Evolutionary conservation across 768 basidiomycete species (phyloP), one percentile per base, ranked within the genome.

Genomic region (Mycena latifolia): DNA sequence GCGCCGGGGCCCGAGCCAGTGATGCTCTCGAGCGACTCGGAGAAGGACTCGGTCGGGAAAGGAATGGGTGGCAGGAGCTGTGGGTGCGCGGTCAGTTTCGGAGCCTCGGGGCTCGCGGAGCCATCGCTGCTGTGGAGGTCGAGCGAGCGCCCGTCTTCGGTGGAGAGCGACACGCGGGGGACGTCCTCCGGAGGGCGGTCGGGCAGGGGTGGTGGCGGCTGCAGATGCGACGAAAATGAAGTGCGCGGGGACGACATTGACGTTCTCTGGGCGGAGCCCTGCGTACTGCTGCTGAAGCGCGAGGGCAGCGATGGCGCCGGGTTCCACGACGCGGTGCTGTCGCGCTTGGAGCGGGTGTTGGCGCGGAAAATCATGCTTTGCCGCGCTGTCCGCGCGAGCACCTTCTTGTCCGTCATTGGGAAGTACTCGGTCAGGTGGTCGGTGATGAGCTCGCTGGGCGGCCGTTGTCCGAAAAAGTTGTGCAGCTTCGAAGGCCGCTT

Each of bases 401-500:
- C 92, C 79, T 92, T 96, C 81, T 92, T 94, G 83, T 98, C 95
- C 5, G 95, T 90, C 68, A 87, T 86, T 1, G 98, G 98, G 88
- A 99, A 99, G 82, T 92, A 99, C 66, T 98, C 96, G 22, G 92
- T 89, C 55, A 99, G 79, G 75, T 99, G 96, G 9, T 85, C 97
- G 27, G 96, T 94, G 81, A 99, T 99, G 67, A 99, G 89, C 77
- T 99, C 98, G 79, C 93, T 95, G 0, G 98, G 96, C 0, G 98
- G 98, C 43, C 98, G 92, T 73, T 98, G 98, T 18, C 97, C 98
- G 71, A 98, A 97, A 84, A 99, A 99, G 83, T 95, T 96, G 78
- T 93, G 93, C 51, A 96, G 76, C 73, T 94, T 96, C 24, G 87
- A 86, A 5, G 90, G 87, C 11, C 84, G 80, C 71, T 87, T 87